Base-by-base conservation (phyloP, 495 filamentous ascomycete genomes). In the Xylaria palmicola region DNA sequence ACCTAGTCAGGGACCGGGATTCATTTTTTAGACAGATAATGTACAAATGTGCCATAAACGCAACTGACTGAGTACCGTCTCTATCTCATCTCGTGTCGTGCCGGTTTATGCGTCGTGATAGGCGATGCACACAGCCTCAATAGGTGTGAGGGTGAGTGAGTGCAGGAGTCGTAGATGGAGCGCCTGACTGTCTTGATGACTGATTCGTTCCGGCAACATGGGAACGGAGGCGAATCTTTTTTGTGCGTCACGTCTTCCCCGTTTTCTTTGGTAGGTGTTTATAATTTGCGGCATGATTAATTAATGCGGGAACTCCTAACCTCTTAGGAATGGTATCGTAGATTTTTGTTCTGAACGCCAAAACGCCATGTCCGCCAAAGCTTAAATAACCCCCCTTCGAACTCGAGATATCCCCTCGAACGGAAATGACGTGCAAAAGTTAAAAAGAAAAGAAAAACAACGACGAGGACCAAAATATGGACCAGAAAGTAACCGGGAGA, bases 341-440 rank as follows among this genome's bases (percentile, higher is more conserved):
- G 30, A 20, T 32, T n/a, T 41, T 7, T 32, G 9, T 26, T 37
- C 13, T 6, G 15, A 59, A 59, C 56, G 56, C 56, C 56, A 45
- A 39, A n/a, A 49, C 44, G 43, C 56, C 56, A 3, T n/a, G 30
- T 49, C 56, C 29, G 26, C 4, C 10, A 19, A 48, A 13, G 13
- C 30, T n/a, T 20, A 12, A 36, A 48, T 24, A n/a, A n/a, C n/a
- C n/a, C n/a, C n/a, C 15, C 12, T 30, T 19, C 24, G 15, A 10
- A 1, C 2, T 41, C 8, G 52, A 29, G 19, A 30, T 30, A 13
- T 26, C 15, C 12, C 10, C n/a, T 3, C n/a, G n/a, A n/a, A n/a
- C n/a, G n/a, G n/a, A n/a, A n/a, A n/a, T n/a, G n/a, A n/a, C n/a
- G n/a, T n/a, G n/a, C n/a, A n/a, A n/a, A n/a, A n/a, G n/a, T n/a